Evolutionary conservation across 805 yeast species (phyloP).

Genomic region (Hagleromyces aurorensis): DNA sequence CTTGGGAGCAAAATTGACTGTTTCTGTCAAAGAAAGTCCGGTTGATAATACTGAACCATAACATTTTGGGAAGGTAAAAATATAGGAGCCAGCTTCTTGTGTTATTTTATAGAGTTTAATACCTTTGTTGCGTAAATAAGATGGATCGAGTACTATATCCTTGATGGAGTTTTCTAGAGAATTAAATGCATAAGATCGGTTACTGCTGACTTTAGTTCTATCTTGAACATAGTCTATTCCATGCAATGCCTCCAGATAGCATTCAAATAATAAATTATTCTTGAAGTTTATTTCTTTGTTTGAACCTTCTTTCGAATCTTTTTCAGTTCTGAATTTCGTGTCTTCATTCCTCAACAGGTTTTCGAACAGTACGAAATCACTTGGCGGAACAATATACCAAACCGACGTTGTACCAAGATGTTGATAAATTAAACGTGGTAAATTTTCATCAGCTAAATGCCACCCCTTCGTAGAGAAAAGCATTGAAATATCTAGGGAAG

Average conservation of each 20-base stretch:
- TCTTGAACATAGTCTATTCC: no score
- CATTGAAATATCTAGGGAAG: constrained; percentile 46
- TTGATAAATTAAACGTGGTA: constrained; percentile 45
- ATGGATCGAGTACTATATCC: no score
- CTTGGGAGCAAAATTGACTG: constrained; percentile 47
- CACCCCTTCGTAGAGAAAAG: constrained; percentile 48
- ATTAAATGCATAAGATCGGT: no score
- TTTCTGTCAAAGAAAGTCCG: constrained; percentile 51
- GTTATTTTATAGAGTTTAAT: constrained; percentile 40
- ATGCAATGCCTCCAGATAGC: no score
- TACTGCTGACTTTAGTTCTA: no score
- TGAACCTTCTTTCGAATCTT: no score
- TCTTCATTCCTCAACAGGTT: constrained; percentile 20
- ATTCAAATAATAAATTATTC: constrained; percentile 42
- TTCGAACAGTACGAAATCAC: constrained; percentile 47
- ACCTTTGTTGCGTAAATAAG: no score
- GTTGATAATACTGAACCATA: constrained; percentile 45
- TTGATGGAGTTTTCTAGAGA: no score
- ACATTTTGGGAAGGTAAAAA: constrained; percentile 49
- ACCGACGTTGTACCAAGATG: constrained; percentile 47
- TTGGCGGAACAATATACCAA: constrained; percentile 60
- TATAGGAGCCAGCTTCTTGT: constrained; percentile 57
- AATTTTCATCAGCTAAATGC: constrained; percentile 53
- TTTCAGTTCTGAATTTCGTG: no score
- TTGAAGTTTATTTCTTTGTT: constrained; percentile 2